Conservation (phyloP, 306 rosid genomes). For the Cucurbita pepo region DNA sequence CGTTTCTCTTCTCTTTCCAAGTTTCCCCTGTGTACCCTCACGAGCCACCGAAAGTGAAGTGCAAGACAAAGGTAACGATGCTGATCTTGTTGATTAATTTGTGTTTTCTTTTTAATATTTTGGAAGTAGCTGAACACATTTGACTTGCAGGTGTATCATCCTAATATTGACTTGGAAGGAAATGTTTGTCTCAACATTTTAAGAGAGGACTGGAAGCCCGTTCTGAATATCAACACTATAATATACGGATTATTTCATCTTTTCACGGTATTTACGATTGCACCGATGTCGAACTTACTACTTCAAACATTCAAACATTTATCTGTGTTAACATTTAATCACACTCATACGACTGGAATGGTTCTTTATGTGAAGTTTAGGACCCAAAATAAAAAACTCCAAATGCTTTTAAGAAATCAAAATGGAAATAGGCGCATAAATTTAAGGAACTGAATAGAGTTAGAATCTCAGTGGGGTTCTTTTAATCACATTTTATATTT, state of each 20-base stretch:
- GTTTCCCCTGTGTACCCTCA: slow-evolving; percentile 44
- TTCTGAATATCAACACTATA: slow-evolving; percentile 30
- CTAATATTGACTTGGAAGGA: slow-evolving; percentile 59
- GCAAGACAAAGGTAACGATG: slow-evolving; percentile 40
- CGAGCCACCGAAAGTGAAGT: slow-evolving; percentile 53
- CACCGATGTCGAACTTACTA: neutral
- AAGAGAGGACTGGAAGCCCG: slow-evolving; percentile 54
- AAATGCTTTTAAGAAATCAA: neutral
- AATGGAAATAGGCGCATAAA: neutral
- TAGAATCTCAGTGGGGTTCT: neutral
- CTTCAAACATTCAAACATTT: neutral
- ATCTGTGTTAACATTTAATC: neutral
- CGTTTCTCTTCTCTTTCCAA: slow-evolving; percentile 36
- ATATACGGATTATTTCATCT: slow-evolving; percentile 40
- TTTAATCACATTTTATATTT: neutral
- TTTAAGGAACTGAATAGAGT: neutral
- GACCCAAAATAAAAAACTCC: neutral
- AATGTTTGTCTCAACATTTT: slow-evolving; percentile 48
- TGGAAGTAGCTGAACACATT: neutral
- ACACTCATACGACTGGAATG: neutral
- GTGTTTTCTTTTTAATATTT: neutral
- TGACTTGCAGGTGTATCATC: slow-evolving; percentile 46
- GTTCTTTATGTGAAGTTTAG: neutral
- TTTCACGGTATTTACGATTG: slow-evolving; percentile 25
- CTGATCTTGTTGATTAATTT: neutral